Evolutionary conservation across 1,284 basidiomycete genomes (phyloP), one percentile per base, ranked within the genome.

Genomic region (Rhodotorula mucilaginosa): DNA sequence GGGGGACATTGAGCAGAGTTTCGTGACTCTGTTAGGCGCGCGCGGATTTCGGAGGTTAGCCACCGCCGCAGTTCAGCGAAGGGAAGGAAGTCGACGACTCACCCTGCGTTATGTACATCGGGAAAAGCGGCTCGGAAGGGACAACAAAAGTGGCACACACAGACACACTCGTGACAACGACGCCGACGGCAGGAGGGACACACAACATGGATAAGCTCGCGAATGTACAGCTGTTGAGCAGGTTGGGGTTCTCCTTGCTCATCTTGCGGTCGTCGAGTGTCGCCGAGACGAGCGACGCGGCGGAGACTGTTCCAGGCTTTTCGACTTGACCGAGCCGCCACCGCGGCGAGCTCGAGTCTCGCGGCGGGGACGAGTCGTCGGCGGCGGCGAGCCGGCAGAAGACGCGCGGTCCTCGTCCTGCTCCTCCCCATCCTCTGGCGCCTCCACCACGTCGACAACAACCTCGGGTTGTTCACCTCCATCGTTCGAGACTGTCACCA

Each of bases 221-320:
- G n/a, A n/a, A 56, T 56, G 54, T 56, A 56, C 54, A 56, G n/a
- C 10, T 31, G 21, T 23, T 21, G n/a, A 52, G 29, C 58, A 31
- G 18, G 60, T 34, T 8, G 47, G 47, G 49, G 5, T 26, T 15
- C 29, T 23, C 21, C 19, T 26, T 21, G 31, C 12, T 57, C 54
- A 64, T 29, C 31, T 64, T 19, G 52, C 54, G 26, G 44, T 44
- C 12, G 16, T 21, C 46, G 63, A 23, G 23, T 31, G 54, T 13
- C 63, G 52, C 23, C 63, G 46, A 6, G n/a, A 48, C 63, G 63
- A 64, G 5, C 63, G 44, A 5, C 63, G 54, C 63, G 63, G 63
- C 6, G 63, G 54, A 16, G 62, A 63, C 10, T 63, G 62, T 52
- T 63, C 51, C 18, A 31, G 12, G 26, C 16, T 26, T 26, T 56